Percentiles rank a stretch among this genome's conserved stretches.
phyloP scores from a whole-genome alignment of 2,329 filamentous ascomycete genomes.

The Verticillium tricorpus region DNA sequence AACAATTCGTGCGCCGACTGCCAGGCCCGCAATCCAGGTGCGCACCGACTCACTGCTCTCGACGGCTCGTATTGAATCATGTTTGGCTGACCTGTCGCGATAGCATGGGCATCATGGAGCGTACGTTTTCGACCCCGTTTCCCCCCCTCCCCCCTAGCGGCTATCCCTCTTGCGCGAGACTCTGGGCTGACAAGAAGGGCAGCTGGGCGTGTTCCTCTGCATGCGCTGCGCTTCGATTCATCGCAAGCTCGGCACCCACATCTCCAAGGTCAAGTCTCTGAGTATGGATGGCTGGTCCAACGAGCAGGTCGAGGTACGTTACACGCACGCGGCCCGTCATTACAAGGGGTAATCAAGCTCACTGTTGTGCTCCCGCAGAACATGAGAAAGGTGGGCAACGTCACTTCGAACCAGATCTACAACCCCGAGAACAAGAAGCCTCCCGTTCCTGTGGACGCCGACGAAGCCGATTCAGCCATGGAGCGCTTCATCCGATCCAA shows the following conservation, averaged over 20 bases:
- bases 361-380: constrained; percentile 50
- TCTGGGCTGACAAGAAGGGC: neutral
- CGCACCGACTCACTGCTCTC: constrained; percentile 2
- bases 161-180: constrained; percentile 5
- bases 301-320: constrained; percentile 88
- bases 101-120: constrained; percentile 96
- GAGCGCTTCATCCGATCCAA: constrained; percentile 94
- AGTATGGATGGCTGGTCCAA: constrained; percentile 98
- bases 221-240: constrained; percentile 96
- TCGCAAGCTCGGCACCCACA: constrained; percentile 93
- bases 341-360: neutral
- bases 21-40: constrained; percentile 85
- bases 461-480: constrained; percentile 92
- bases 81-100: constrained; percentile 10
- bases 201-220: constrained; percentile 94
- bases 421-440: constrained; percentile 82
- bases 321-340: neutral
- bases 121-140: constrained; percentile 47
- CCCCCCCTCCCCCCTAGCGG: neutral
- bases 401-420: constrained; percentile 78
- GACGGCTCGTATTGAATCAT: neutral
- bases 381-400: constrained; percentile 91
- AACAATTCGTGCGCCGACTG: constrained; percentile 96
- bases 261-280: constrained; percentile 97
- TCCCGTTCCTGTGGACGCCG: constrained; percentile 80